Evolutionary conservation across 352 stramenopile genomes (phyloP), one percentile per base, ranked within the genome.

Genomic region (Globisporangium canariense): DNA sequence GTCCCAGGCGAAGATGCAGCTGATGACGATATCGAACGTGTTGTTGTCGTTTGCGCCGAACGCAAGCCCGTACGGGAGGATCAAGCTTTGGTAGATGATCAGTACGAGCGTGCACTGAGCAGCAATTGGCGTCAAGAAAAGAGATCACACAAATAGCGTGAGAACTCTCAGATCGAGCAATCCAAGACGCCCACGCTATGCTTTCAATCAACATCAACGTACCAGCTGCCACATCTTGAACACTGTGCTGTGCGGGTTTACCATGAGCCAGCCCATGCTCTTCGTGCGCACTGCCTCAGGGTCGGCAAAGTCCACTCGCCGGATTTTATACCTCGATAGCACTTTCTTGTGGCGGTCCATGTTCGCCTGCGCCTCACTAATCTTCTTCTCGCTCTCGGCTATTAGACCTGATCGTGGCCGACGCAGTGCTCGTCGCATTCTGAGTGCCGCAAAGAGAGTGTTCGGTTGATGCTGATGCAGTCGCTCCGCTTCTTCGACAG

Each of bases 221-320:
- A 90, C 83, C 58, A 93, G 65, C 45, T 93, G 85, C 85, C 85
- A 93, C 7, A 89, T 58, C 55, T 91, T 91, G 73, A 80, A 93
- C 45, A 88, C 6, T 0, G 61, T 77, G 53, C 77, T 88, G 59
- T 90, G 79, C 0, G 85, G 83, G 22, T 92, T 88, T 22, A 91
- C 77, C 73, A 93, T 80, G 46, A 91, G 61, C 14, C 52, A 66
- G 4, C 73, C 73, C 5, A 89, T 58, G 40, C 78, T 78, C 36
- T 75, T 77, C 4, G 86, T 50, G 3, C 73, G 64, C 8, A 62
- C 62, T 22, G 45, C 64, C 30, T 89, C 70, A 3, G 76, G 62
- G 34, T 81, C 70, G 7, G 74, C 70, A 13, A 75, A 74, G 36
- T 81, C 69, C 11, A 90, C 74, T 8, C 79, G 74, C 0, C 85